phyloP scores from a whole-genome alignment of 1,284 basidiomycete species.

The Ceraceosorus guamensis region DNA sequence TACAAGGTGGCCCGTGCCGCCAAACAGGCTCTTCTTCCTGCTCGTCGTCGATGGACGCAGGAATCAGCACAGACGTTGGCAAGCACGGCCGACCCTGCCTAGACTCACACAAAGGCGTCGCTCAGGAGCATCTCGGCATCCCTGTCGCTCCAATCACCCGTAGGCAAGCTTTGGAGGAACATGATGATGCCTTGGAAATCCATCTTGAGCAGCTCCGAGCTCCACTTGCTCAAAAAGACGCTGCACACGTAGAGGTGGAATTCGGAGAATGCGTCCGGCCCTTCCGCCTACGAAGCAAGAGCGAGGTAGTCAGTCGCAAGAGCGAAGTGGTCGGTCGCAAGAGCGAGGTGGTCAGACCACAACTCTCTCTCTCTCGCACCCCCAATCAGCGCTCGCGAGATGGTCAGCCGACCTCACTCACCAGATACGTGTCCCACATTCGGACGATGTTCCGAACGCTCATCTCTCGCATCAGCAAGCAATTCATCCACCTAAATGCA shows the following conservation, averaged over 20 bases:
- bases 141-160: constrained; percentile 87
- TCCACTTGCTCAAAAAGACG: constrained; percentile 45
- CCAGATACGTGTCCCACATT: constrained; percentile 48
- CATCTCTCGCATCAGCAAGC: constrained; percentile 49
- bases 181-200: constrained; percentile 80
- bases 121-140: constrained; percentile 90
- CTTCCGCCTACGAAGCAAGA: constrained; percentile 30
- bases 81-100: background rate
- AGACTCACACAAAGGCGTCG: constrained; percentile 75
- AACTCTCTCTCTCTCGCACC: background rate
- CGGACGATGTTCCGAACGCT: constrained; percentile 46
- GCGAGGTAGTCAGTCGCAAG: background rate
- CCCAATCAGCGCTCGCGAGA: too few species aligned
- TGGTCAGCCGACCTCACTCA: too few species aligned
- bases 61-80: background rate
- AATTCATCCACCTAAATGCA: constrained; percentile 49
- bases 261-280: constrained; percentile 44
- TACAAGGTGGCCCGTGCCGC: constrained; percentile 42
- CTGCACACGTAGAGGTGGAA: constrained; percentile 47
- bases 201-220: constrained; percentile 34
- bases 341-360: background rate
- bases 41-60: background rate
- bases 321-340: background rate
- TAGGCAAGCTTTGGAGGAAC: constrained; percentile 93
- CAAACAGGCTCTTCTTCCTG: constrained; percentile 44